These are phyloP conservation scores for Cytospora piceicola DNA, from an alignment of 2,329 filamentous ascomycete species.

Conservation along the genomic window DNA sequence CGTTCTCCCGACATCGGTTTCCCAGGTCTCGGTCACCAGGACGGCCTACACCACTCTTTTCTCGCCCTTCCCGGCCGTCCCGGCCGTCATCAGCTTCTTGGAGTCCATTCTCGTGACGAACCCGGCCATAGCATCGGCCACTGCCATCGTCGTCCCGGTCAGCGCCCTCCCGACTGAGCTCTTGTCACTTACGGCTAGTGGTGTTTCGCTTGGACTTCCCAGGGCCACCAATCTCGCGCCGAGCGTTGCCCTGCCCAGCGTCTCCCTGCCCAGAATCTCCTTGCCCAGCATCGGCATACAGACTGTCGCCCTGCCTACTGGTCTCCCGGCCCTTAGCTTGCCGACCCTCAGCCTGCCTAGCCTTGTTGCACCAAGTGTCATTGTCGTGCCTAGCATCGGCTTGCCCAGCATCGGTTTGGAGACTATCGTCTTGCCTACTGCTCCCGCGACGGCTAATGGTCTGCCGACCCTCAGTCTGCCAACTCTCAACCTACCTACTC, in stretches of 20 bases:
- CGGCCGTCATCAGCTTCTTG: not conserved
- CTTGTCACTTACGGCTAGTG: not conserved
- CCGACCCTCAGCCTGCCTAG: too few relatives aligned
- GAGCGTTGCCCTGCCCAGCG: not conserved
- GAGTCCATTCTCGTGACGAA: not conserved
- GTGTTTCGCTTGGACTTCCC: not conserved
- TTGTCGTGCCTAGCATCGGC: too few relatives aligned
- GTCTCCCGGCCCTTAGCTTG: too few relatives aligned
- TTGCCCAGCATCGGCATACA: too few relatives aligned
- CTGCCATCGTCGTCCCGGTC: not conserved
- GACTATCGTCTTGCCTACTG: not conserved
- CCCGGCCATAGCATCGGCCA: not conserved
- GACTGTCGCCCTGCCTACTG: not conserved
- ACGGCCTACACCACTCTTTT: slow-evolving; percentile 1
- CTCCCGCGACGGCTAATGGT: too few relatives aligned
- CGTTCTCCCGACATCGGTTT: too few relatives aligned
- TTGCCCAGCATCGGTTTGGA: too few relatives aligned
- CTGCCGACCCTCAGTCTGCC: too few relatives aligned
- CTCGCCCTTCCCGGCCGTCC: not conserved
- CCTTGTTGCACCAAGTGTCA: too few relatives aligned
- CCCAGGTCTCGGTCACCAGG: not conserved
- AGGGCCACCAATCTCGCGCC: too few relatives aligned
- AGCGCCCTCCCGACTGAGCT: not conserved
- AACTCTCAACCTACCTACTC: not conserved
- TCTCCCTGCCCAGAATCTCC: too few relatives aligned